Evolutionary conservation across 176 grass and related monocot genomes (phyloP), one percentile per base, ranked within the genome.

Genomic region (Phoenix dactylifera): DNA sequence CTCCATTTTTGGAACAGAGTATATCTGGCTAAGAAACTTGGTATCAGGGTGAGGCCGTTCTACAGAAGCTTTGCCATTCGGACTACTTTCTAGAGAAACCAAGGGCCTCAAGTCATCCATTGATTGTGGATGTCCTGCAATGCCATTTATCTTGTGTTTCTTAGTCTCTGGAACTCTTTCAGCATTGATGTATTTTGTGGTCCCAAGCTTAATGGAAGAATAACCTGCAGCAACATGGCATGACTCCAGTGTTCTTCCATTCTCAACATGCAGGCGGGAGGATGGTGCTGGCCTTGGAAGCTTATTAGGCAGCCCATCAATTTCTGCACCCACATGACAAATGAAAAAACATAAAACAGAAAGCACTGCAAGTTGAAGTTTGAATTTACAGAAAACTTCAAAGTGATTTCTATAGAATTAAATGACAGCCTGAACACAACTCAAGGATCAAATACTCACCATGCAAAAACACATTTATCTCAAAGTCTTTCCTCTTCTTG

Each of bases 401-500:
- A 64, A 49, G 74, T 82, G 70, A 61, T 65, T 63, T 76, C 55
- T 59, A 18, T 63, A 55, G 24, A 26, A 50, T 25, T 15, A 52
- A 68, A 72, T 68, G 68, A 67, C 52, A 26, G 63, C 74, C 55
- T 44, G 74, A 56, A 50, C 28, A 14, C 10, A 60, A 9, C 35
- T 14, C 62, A 68, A 49, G 57, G 39, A 23, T 26, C 24, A 49
- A 57, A 61, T 74, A 86, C 84, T 82, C 84, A 87, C 84, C 74
- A 75, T 82, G 84, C 65, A 73, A 72, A 75, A 71, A 83, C 68
- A 72, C 79, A 79, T 88, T 88, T 58, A 57, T 83, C 50, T 82
- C 87, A 10, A 67, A 66, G 73, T 77, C 72, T 76, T 90, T 90
- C 75, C 87, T 74, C 76, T 90, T 90, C 79, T 82, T 84, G 51